Evolutionary conservation across 129 eudicot genomes (phyloP), one percentile per base, ranked within the genome.

Genomic region (Sambucus nigra): DNA sequence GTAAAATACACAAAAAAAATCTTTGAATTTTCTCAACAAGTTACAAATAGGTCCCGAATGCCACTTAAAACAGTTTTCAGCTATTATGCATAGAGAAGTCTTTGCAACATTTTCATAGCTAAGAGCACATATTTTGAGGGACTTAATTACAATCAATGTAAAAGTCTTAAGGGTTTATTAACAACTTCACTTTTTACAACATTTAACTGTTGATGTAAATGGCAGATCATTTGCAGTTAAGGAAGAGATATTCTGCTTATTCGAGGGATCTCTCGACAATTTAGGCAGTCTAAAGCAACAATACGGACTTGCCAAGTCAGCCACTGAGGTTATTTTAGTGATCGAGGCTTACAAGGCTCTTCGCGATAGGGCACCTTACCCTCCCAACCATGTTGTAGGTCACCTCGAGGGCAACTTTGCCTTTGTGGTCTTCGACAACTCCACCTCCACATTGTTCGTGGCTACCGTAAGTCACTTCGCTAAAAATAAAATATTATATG

Each of bases 301-400:
- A 55, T 89, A 89, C 32, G 98, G 95, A 21, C 91, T 89, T 11
- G 79, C 80, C 35, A 89, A 89, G 70, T 73, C 95, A 0, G 98
- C 89, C 14, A 84, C 76, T 24, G 98, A 89, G 78, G 93, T 86
- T 11, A 60, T 89, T 67, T 76, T 89, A 75, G 77, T 89, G 51
- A 84, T 89, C 5, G 98, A 89, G 63, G 95, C 97, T 13, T 89
- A 84, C 69, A 89, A 81, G 70, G 79, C 97, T 25, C 95, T 89
- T 28, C 97, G 97, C 35, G 95, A 89, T 47, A 75, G 97, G 2
- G 97, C 97, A 25, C 97, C 97, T 54, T 81, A 84, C 52, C 95
- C 97, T 60, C 70, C 94, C n/a, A 89, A 65, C 79, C 97, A 81
- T 69, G 93, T 89, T 41, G 87, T 85, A 24, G 93, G 95, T 51